Evolutionary conservation across 768 basidiomycete genomes (phyloP), one percentile per base, ranked within the genome.

Genomic region (Saitozyma sp.): DNA sequence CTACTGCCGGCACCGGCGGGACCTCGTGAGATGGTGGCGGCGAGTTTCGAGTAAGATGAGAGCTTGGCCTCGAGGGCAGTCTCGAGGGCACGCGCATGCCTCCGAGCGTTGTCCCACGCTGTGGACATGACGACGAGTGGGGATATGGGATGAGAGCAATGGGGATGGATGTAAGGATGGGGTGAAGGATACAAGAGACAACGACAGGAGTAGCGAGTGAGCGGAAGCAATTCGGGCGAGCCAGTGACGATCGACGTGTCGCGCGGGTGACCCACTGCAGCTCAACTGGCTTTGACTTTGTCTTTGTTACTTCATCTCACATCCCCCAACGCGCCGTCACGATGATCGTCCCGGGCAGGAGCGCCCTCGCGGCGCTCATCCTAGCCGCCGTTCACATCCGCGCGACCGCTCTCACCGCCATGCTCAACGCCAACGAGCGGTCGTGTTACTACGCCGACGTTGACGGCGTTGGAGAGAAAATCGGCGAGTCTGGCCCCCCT

Each of bases 371-470:
- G 29, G 29, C 29, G 29, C 29, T 29, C 29, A 29, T 29, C 29
- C 29, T 29, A 29, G 29, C 29, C 29, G 29, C 29, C 29, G 29
- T 29, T 5, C 29, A 29, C 9, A 66, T 68, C 0, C 49, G 55
- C 40, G 76, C 73, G 8, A 78, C 78, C 16, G 79, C 79, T 10
- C 63, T 80, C 58, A 80, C 80, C 8, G 69, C 77, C 14, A 75
- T 77, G 61, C 56, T 80, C 41, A 71, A 59, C 2, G 76, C 80
- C 5, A 78, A 78, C 61, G 81, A 82, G 63, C 68, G 80, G 52
- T 76, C 77, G 9, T 99, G 96, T 80, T 98, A 96, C 81, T 97
- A 90, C 71, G 91, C 92, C 7, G 91, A 94, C 76, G 94, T 95
- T 19, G 96, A 99, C 83, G 75, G 78, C 6, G 66, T 68, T n/a